These are phyloP conservation scores for Tripterygium wilfordii DNA, from an alignment of 177 flowering plant genomes.

Conservation along the genomic window DNA sequence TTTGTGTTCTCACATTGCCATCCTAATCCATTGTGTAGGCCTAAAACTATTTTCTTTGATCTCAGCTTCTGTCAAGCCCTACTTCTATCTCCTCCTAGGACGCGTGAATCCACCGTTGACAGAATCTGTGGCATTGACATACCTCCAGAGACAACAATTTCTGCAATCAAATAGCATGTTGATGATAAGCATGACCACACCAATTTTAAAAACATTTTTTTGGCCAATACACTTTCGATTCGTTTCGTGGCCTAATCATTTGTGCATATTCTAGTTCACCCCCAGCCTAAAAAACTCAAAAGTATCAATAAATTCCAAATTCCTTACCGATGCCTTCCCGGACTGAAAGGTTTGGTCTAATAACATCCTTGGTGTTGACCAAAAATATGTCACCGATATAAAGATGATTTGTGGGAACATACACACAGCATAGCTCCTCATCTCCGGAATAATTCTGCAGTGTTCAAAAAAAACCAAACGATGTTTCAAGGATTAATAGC, in stretches of 20 bases:
- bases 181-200: too few relatives aligned
- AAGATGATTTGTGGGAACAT: constrained; percentile 67
- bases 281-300: too few relatives aligned
- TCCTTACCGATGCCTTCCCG: constrained; percentile 58
- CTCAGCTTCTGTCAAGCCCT: constrained; percentile 39
- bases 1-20: too few relatives aligned
- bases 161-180: constrained; percentile 27
- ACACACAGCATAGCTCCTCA: constrained; percentile 55
- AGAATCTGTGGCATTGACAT: constrained; percentile 63
- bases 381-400: constrained; percentile 65
- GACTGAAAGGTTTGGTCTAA: constrained; percentile 53
- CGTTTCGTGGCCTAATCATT: too few relatives aligned
- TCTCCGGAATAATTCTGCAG: constrained; percentile 45
- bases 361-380: constrained; percentile 45
- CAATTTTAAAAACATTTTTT: too few relatives aligned
- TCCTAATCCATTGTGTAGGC: too few relatives aligned
- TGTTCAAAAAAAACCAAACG: too few relatives aligned
- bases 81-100: constrained; percentile 30
- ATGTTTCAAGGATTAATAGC: too few relatives aligned
- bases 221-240: too few relatives aligned
- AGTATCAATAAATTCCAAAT: not conserved
- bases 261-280: too few relatives aligned
- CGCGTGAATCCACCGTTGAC: constrained; percentile 31
- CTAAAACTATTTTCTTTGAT: constrained; percentile 8
- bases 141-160: constrained; percentile 57